A percentile compares a stretch with the other conserved stretches of the same genome.
phyloP scores from a whole-genome alignment of 1,284 basidiomycete genomes.

The Phaffia rhodozyma region DNA sequence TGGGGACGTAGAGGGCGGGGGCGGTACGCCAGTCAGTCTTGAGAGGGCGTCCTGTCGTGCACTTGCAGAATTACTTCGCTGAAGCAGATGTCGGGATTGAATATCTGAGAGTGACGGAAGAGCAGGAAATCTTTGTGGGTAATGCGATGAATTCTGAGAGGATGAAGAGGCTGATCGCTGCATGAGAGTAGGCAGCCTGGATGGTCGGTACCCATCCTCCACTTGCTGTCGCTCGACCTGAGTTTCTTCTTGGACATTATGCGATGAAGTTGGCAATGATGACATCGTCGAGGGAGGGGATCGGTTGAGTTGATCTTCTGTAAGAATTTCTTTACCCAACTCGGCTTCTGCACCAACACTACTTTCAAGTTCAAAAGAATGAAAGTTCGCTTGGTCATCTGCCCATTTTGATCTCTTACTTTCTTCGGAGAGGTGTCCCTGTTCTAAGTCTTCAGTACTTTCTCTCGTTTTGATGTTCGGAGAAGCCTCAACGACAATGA shows the following conservation, averaged over 20 bases:
- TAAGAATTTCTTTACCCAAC: no score
- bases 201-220: not conserved
- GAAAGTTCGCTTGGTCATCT: no score
- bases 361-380: no score
- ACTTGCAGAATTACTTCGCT: conserved; percentile 34
- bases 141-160: not conserved
- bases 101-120: conserved; percentile 15
- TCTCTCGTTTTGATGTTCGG: not conserved
- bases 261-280: no score
- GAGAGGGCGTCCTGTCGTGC: conserved; percentile 33
- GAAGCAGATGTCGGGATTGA: conserved; percentile 22
- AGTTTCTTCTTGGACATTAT: not conserved
- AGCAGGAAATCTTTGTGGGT: not conserved
- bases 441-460: not conserved
- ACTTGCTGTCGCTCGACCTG: not conserved
- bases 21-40: conserved; percentile 31
- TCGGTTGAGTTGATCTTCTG: no score
- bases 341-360: no score
- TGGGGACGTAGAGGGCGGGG: not conserved
- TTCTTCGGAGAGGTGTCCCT: not conserved
- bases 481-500: conserved; percentile 5
- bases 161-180: conserved; percentile 3
- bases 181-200: not conserved
- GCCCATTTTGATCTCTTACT: no score
- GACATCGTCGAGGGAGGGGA: no score